Evolutionary conservation across 129 eudicot species (phyloP), one percentile per base, ranked within the genome.

Genomic region (Heracleum sosnowskyi): DNA sequence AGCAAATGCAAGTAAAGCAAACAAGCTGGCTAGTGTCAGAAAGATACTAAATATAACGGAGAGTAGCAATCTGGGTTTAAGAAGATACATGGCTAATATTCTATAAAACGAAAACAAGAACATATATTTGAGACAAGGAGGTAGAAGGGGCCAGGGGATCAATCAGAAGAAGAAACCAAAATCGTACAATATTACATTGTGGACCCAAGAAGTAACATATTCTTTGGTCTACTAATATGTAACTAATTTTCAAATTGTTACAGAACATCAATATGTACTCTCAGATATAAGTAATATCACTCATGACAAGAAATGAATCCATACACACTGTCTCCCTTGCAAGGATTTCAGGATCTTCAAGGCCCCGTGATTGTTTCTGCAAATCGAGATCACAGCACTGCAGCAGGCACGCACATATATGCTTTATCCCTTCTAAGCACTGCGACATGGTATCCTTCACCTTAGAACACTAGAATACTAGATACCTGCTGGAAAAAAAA

Each of bases 271-370:
- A 66, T 2, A 31, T 28, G 39, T 33, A 12, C 20, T 26, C 39
- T 17, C 39, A 29, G 24, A 66, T 66, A 16, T 28, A 66, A 17
- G 72, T 28, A 31, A 15, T 66, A 31, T 66, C 72, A 66, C 40
- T 31, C 39, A 13, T 66, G 72, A 63, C 12, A 66, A 66, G 72
- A 33, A 16, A 12, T 11, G 79, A 69, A 15, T 70, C 79, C 96
- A 71, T 93, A 91, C 97, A 93, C 74, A 93, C 93, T 49, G 98
- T 93, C 87, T 91, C 96, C 84, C 93, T 77, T 29, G 97, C 96
- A 24, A 93, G 97, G 62, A 90, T 85, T 79, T 88, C 92, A 60
- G 98, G 98, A 82, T 93, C 98, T 74, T 93, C 97, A 60, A 93
- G 91, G 75, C 91, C 97, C 75, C 89, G 82, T 11, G 93, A 44